Percentiles rank a stretch among this genome's conserved stretches.
Conservation (phyloP, 371 early-diverging fungal species). For the Thermomucor indicae-seudaticae region DNA sequence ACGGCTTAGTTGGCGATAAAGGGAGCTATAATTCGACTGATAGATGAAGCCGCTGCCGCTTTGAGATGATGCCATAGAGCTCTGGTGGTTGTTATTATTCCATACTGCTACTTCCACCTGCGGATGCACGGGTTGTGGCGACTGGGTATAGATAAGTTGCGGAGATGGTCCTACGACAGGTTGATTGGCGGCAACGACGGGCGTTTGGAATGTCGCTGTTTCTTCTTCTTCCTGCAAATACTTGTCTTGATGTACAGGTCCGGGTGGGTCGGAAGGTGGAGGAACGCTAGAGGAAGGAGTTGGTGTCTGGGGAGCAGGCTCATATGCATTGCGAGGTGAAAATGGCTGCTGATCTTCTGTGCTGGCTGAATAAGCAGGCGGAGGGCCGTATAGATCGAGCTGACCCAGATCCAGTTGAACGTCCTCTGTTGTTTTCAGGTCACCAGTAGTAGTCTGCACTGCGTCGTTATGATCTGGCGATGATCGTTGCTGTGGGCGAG, state of each 20-base stretch:
- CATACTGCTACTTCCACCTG: not conserved
- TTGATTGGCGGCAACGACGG: not conserved
- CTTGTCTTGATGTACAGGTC: slow-evolving; percentile 7
- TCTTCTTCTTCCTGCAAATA: not conserved
- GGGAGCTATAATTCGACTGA: slow-evolving; percentile 30
- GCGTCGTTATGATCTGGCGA: slow-evolving; percentile 7
- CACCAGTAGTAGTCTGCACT: slow-evolving; percentile 20
- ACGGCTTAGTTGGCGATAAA: slow-evolving; percentile 35
- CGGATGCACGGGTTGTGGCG: slow-evolving; percentile 1
- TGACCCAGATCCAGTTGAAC: slow-evolving; percentile 17
- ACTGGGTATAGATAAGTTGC: not conserved
- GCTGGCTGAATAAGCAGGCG: slow-evolving; percentile 30
- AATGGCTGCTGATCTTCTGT: not conserved
- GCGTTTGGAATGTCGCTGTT: not conserved
- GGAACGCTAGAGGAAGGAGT: not conserved
- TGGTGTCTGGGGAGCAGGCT: not conserved
- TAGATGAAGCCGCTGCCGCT: slow-evolving; percentile 8
- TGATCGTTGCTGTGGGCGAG: slow-evolving; percentile 1
- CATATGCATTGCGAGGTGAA: slow-evolving; percentile 18
- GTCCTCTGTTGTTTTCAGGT: slow-evolving; percentile 17
- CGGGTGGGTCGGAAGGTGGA: slow-evolving; percentile 4
- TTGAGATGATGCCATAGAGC: slow-evolving; percentile 7
- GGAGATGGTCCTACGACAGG: not conserved
- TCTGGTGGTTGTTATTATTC: slow-evolving; percentile 6
- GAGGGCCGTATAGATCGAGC: slow-evolving; percentile 35